Evolutionary conservation across 345 rosid genomes (phyloP).

Genomic region (Aurinia saxatilis): DNA sequence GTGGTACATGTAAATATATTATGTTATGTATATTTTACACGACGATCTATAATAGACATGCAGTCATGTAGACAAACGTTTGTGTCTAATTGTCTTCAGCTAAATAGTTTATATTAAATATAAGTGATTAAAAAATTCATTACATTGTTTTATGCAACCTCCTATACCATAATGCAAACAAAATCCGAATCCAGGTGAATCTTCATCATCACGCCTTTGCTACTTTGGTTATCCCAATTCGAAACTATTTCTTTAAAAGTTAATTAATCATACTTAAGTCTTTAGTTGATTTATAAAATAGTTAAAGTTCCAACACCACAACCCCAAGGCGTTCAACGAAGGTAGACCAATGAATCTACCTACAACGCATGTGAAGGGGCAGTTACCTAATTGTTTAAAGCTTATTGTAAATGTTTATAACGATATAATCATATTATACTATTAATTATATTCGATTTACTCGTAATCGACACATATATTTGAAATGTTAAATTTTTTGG

Average conservation of each 20-base stretch:
- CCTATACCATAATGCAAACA: constrained; percentile 2
- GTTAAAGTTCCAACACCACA: not conserved
- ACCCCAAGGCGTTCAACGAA: not conserved
- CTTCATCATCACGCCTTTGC: constrained; percentile 26
- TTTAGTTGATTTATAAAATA: not conserved
- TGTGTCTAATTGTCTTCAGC: constrained; percentile 5
- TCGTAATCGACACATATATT: not conserved
- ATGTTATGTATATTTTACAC: not conserved
- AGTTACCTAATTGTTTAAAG: not conserved
- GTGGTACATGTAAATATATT: not conserved
- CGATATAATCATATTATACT: not conserved
- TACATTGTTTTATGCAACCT: not conserved
- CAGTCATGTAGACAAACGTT: constrained; percentile 1
- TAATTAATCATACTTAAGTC: not conserved
- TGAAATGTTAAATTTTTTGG: not conserved
- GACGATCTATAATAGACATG: constrained; percentile 2
- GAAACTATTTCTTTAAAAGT: not conserved
- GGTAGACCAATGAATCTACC: not conserved
- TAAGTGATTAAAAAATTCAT: not conserved
- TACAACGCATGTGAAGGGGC: not conserved
- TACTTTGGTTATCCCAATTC: constrained; percentile 9
- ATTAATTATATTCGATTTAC: not conserved
- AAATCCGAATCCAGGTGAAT: constrained; percentile 21
- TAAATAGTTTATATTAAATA: not conserved
- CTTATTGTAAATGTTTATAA: constrained; percentile 2